Base-by-base conservation (phyloP, 2,329 filamentous ascomycete genomes). In the Penicillium sp. region DNA sequence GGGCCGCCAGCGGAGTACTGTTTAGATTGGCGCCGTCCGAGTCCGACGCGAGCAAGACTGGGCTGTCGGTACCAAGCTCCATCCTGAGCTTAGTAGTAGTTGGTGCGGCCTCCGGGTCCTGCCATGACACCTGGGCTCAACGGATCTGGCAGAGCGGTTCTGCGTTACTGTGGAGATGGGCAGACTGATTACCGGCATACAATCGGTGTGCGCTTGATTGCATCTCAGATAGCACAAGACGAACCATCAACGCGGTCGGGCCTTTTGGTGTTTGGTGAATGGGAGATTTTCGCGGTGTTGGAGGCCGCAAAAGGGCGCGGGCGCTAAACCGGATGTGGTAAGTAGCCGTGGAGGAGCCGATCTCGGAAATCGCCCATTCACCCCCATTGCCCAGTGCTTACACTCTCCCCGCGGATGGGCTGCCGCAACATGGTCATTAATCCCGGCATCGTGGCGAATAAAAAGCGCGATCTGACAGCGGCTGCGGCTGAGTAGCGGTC, bases 111-210 rank as follows among this genome's bases (percentile, higher is more conserved):
- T 13, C 13, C 4, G 5, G 23, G 23, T 21, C 17, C 31, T 23
- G 55, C 54, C 56, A 58, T 58, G 23, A 50, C 19, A 50, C 13
- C 47, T 41, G 35, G 35, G 11, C 35, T 41, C 35, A 41, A 41
- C 35, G 35, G 35, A 56, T 47, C 19, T 9, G 44, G 46, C 53
- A 47, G 35, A 41, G 35, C 35, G 35, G 13, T 41, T 13, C 9
- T 38, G 35, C 9, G 35, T 38, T 5, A 15, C 15, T 5, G 13
- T 13, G 35, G 35, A 38, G 15, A 15, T 41, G 35, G 35, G 1
- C 13, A 5, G 35, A 5, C 35, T 41, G 11, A 15, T 15, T 41
- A 15, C 35, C 35, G 15, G 35, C 35, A 41, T 41, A 15, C 13
- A 9, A 41, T 41, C 35, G 35, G 35, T 41, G 35, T 41, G 35